Evolutionary conservation across 164 flowering plant genomes (phyloP), one percentile per base, ranked within the genome.

Genomic region (Paratinospora sagittata): DNA sequence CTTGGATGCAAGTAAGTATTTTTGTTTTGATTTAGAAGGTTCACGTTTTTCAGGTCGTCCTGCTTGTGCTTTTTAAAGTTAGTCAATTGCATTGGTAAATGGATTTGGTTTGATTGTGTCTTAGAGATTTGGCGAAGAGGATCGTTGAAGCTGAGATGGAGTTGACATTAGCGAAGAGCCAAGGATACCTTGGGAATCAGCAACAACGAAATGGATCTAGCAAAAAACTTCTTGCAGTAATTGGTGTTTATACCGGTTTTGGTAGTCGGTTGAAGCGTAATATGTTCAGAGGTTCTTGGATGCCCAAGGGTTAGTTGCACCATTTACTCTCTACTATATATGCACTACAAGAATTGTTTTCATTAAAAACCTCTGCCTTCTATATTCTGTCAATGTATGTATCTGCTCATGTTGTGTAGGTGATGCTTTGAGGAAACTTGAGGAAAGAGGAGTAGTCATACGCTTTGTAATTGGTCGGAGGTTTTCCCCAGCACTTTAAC

Each of bases 381-480:
- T 52, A 19, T 52, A 0, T 52, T 52, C 23, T 52, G 19, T 14
- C 4, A n/a, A 52, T 52, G 7, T 17, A n/a, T 52, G 60, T 6
- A 52, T 52, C 60, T 47, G 68, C 16, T 70, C 70, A 65, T 70
- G 75, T 34, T 19, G 72, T 79, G 73, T 80, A 93, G 99, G 87
- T 79, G 96, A 88, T 77, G 91, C 91, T 19, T 79, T 96, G 49
- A 84, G 63, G 75, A 89, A 89, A 70, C 92, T 96, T 41, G 97
- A 93, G 84, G 97, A 90, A 70, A 90, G 83, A 79, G 98, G 99
- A 78, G 87, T 93, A 14, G 75, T 93, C 70, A 87, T 96, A 58
- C 97, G 98, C 60, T 96, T 96, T 85, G 97, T 96, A 65, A 86
- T 96, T 87, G 99, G 99, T 74, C 91, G 99, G 78, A 95, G 99